These are phyloP conservation scores for Cerioporus squamosus DNA, from an alignment of 1,284 basidiomycete species.

Conservation along the genomic window DNA sequence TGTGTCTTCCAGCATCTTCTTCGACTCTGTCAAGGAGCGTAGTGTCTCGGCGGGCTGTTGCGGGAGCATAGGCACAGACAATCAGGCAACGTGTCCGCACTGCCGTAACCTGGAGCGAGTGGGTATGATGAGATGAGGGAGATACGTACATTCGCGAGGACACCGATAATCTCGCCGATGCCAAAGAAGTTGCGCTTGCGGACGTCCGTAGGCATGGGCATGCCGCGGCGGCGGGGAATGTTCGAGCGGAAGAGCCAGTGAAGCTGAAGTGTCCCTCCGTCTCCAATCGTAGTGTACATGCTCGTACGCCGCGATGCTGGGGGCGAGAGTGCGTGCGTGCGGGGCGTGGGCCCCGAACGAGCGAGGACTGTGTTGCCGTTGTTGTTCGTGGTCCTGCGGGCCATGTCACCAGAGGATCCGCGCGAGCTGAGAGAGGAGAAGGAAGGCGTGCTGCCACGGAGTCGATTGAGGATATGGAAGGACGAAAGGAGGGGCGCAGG, in stretches of 20 bases:
- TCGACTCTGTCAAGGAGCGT: conserved; percentile 77
- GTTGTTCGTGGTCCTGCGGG: conserved; percentile 26
- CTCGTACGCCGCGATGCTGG: conserved; percentile 31
- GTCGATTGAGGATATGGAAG: conserved; percentile 23
- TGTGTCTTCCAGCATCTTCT: conserved; percentile 74
- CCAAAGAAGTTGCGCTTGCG: conserved; percentile 78
- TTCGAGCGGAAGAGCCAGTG: conserved; percentile 78
- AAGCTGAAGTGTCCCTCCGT: conserved; percentile 32
- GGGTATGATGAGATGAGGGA: conserved; percentile 10
- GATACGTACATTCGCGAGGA: conserved; percentile 70
- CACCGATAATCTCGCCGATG: conserved; percentile 75
- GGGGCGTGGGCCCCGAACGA: conserved; percentile 28
- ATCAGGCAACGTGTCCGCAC: conserved; percentile 16
- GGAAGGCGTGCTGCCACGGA: conserved; percentile 13
- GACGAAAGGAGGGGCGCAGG: conserved; percentile 13
- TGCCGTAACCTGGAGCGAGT: not conserved
- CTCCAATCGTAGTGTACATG: conserved; percentile 27
- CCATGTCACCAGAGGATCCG: conserved; percentile 19
- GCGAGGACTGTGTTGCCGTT: conserved; percentile 16
- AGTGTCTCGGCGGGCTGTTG: conserved; percentile 76
- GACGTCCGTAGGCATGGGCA: conserved; percentile 58
- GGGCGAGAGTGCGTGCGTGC: conserved; percentile 26
- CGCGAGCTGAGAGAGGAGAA: conserved; percentile 5
- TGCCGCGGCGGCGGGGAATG: conserved; percentile 64
- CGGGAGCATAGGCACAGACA: conserved; percentile 3